phyloP scores from a whole-genome alignment of 306 rosid genomes.

The Lablab purpureus region DNA sequence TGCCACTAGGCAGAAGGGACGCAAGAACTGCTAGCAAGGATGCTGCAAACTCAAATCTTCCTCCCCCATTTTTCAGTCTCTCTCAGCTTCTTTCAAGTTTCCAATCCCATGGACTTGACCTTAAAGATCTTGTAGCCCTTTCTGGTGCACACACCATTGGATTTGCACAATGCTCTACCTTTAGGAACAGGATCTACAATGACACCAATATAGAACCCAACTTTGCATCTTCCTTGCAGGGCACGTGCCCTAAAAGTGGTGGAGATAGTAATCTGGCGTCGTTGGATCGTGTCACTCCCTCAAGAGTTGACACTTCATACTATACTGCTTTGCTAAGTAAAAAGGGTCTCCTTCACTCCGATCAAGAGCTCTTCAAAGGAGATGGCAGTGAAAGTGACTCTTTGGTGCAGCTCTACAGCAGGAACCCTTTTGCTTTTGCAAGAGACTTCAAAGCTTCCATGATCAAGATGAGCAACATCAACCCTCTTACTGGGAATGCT shows the following conservation, averaged over 20 bases:
- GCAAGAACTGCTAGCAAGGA: slow-evolving; percentile 50
- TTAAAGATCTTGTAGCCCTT: slow-evolving; percentile 51
- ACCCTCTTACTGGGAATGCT: slow-evolving; percentile 1
- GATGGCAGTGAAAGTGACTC: slow-evolving; percentile 46
- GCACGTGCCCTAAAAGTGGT: slow-evolving; percentile 42
- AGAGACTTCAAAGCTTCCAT: slow-evolving; percentile 49
- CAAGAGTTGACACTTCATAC: slow-evolving; percentile 42
- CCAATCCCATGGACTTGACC: slow-evolving; percentile 45
- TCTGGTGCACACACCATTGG: slow-evolving; percentile 68
- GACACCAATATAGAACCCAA: slow-evolving; percentile 45
- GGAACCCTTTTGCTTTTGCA: slow-evolving; percentile 33
- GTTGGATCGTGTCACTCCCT: slow-evolving; percentile 46
- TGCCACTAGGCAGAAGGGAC: slow-evolving; percentile 57
- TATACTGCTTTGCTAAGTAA: slow-evolving; percentile 38
- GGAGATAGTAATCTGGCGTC: slow-evolving; percentile 38
- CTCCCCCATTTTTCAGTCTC: background rate
- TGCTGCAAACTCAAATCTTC: slow-evolving; percentile 42
- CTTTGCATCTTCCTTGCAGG: slow-evolving; percentile 37
- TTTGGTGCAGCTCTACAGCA: slow-evolving; percentile 43
- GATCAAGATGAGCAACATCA: slow-evolving; percentile 56
- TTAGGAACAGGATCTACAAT: slow-evolving; percentile 47
- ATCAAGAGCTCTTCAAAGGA: slow-evolving; percentile 55
- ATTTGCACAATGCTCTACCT: slow-evolving; percentile 38
- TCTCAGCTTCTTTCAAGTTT: slow-evolving; percentile 44
- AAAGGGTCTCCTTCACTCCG: slow-evolving; percentile 57